Conservation (phyloP, 306 rosid genomes). For the Vigna trinervia region DNA sequence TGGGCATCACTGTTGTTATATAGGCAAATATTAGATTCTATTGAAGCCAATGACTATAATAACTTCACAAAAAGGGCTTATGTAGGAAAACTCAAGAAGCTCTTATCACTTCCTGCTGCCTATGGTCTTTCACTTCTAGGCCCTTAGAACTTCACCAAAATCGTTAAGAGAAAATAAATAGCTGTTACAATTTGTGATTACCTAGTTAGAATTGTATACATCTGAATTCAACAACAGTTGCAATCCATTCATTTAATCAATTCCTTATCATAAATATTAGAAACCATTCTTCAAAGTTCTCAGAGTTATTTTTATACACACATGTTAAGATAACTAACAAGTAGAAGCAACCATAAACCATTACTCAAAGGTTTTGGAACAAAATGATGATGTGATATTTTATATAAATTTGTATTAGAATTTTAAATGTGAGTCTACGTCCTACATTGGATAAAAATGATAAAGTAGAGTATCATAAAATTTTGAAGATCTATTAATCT, state of each 20-base stretch:
- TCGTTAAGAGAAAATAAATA: slow-evolving; percentile 45
- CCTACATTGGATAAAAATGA: too few relatives aligned
- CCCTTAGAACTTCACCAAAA: slow-evolving; percentile 55
- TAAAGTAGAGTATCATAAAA: too few relatives aligned
- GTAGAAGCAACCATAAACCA: too few relatives aligned
- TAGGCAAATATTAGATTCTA: slow-evolving; percentile 82
- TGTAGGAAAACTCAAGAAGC: slow-evolving; percentile 76
- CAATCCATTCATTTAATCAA: slow-evolving; percentile 31
- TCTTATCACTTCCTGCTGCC: slow-evolving; percentile 73
- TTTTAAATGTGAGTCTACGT: too few relatives aligned
- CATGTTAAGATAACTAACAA: too few relatives aligned
- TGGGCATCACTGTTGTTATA: slow-evolving; percentile 86
- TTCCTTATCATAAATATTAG: background rate
- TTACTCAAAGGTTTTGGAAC: too few relatives aligned
- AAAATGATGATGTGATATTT: too few relatives aligned
- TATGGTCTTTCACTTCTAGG: slow-evolving; percentile 68
- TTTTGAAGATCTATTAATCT: too few relatives aligned
- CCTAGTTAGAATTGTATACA: slow-evolving; percentile 22
- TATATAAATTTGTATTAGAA: too few relatives aligned
- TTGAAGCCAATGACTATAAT: slow-evolving; percentile 93
- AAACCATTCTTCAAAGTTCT: background rate
- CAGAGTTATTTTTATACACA: too few relatives aligned
- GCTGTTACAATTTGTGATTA: slow-evolving; percentile 22
- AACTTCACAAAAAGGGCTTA: slow-evolving; percentile 91
- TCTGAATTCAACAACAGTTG: background rate